phyloP scores from a whole-genome alignment of 2,329 filamentous ascomycete genomes.

The Grosmannia huntii region DNA sequence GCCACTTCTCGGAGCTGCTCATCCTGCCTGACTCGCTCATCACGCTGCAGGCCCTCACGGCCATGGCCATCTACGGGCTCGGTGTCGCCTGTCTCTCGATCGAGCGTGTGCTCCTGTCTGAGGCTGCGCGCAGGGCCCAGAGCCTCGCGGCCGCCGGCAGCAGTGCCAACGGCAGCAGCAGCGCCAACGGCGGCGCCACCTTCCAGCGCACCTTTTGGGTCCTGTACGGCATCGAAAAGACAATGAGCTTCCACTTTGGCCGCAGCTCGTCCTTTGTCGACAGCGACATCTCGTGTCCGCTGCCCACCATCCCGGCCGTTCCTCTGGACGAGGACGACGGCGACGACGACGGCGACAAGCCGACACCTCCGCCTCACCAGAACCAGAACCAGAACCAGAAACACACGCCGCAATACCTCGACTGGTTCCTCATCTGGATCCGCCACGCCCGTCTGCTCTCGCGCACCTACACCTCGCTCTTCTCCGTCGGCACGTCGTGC shows the following conservation, averaged over 20 bases:
- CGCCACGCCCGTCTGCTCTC: slow-evolving; percentile 18
- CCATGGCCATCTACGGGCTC: slow-evolving; percentile 18
- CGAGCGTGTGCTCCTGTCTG: slow-evolving; percentile 19
- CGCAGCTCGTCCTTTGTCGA: slow-evolving; percentile 21
- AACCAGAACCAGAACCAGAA: neutral
- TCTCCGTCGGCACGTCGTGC: slow-evolving; percentile 17
- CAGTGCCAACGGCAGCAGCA: slow-evolving; percentile 4
- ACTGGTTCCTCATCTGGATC: slow-evolving; percentile 16
- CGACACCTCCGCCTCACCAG: too few relatives aligned
- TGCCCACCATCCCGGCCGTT: slow-evolving; percentile 15
- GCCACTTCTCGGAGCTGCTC: slow-evolving; percentile 21
- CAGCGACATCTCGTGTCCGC: slow-evolving; percentile 19
- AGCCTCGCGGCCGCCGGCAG: slow-evolving; percentile 15
- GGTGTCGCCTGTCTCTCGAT: slow-evolving; percentile 19
- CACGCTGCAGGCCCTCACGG: slow-evolving; percentile 19
- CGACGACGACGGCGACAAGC: neutral
- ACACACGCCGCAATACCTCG: slow-evolving; percentile 3
- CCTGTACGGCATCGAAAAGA: slow-evolving; percentile 17
- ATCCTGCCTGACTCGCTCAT: slow-evolving; percentile 17
- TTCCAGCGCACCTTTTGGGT: slow-evolving; percentile 20
- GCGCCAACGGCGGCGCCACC: neutral
- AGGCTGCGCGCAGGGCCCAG: slow-evolving; percentile 19
- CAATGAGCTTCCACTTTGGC: slow-evolving; percentile 18
- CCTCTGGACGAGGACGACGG: slow-evolving; percentile 8
- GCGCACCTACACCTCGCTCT: slow-evolving; percentile 17